Evolutionary conservation across 495 filamentous ascomycete genomes (phyloP), one percentile per base, ranked within the genome.

Genomic region (Trichoderma gamsii): DNA sequence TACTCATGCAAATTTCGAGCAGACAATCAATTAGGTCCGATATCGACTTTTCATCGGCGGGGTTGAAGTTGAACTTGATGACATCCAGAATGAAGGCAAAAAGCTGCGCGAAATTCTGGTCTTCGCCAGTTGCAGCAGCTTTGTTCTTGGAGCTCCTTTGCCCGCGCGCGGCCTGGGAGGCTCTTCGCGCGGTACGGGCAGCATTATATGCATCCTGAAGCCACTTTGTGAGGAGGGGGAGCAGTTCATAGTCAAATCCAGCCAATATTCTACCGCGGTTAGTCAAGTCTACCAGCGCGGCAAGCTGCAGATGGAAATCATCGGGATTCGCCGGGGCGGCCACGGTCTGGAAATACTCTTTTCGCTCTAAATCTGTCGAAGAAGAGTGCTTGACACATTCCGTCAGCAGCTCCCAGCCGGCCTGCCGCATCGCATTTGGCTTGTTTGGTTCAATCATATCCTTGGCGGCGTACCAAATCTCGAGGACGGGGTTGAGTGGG

Each of bases 51-150:
- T 90, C 86, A 46, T 84, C 83, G 49, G 92, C 89, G 38, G 88
- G 84, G 68, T 88, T 90, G 75, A 89, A 89, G 76, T 92, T 94
- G 77, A 94, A 89, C 71, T 89, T 93, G 77, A 95, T 88, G 69
- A 95, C 79, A 72, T 92, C 87, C n/a, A 87, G 86, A 35, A 90
- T 83, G 63, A 92, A 90, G 63, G 85, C 81, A 72, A 96, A 90
- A 8, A 96, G 78, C 67, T 87, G 83, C 56, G 82, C 82, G 46
- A 97, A 79, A 71, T 85, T 86, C 61, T 83, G 84, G 69, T 92
- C 91, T 71, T 93, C 91, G 63, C 82, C 82, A 44, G 83, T 79
- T 21, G 76, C 75, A 27, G 80, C 74, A 0, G 77, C 73, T 70
- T 87, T 89, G 35, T 74, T 79, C 69, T 87, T 88, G 49, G 75